phyloP scores from a whole-genome alignment of 352 stramenopile genomes.

The Phytophthora ohioensis region DNA sequence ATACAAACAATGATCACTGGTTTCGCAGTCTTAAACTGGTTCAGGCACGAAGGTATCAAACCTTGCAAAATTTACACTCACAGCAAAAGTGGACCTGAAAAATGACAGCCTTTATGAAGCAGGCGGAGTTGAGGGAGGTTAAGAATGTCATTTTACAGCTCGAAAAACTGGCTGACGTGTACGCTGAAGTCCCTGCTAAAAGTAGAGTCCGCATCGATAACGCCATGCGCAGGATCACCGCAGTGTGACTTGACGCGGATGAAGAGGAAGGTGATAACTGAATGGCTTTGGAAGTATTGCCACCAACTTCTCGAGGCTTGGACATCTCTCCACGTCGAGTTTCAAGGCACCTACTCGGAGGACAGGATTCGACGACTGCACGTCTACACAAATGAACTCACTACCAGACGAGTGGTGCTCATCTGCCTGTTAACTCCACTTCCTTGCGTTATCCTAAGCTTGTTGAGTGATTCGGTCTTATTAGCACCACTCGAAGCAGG shows the following conservation, averaged over 20 bases:
- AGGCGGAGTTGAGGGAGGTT: too few relatives aligned
- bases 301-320: neutral
- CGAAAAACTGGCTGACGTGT: too few relatives aligned
- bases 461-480: neutral
- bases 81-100: too few relatives aligned
- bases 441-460: neutral
- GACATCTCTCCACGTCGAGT: neutral
- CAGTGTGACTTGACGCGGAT: neutral
- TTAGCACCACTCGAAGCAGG: neutral
- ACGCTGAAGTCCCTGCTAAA: too few relatives aligned
- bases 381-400: neutral
- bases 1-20: constrained; percentile 1
- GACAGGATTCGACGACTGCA: neutral
- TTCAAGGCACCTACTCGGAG: neutral
- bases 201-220: neutral
- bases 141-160: too few relatives aligned
- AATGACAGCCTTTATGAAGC: too few relatives aligned
- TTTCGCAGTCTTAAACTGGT: neutral
- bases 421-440: constrained; percentile 2
- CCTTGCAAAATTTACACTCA: too few relatives aligned
- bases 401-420: neutral
- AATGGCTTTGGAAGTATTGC: constrained; percentile 1
- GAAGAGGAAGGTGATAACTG: neutral
- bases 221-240: too few relatives aligned
- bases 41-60: too few relatives aligned